These are phyloP conservation scores for Chaetomiaceae sp. DNA, from an alignment of 2,329 filamentous ascomycete genomes.

Conservation along the genomic window DNA sequence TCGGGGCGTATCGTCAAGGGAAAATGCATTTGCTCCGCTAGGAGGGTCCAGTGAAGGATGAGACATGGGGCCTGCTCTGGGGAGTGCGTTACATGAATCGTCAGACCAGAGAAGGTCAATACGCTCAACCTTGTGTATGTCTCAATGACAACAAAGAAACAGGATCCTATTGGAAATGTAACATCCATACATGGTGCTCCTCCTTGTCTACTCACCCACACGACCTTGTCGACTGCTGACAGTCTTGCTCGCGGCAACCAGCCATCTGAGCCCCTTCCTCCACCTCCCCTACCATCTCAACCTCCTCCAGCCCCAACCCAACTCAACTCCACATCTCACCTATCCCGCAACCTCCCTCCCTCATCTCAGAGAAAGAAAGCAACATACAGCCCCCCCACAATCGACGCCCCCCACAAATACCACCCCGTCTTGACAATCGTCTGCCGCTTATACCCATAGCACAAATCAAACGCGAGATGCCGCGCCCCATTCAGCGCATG, in stretches of 20 bases:
- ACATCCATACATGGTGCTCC: slow-evolving; percentile 13
- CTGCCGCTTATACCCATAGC: slow-evolving; percentile 44
- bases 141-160: slow-evolving; percentile 21
- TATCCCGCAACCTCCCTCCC: neutral
- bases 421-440: slow-evolving; percentile 40
- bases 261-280: no score
- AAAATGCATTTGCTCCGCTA: neutral
- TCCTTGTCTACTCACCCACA: slow-evolving; percentile 7
- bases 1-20: slow-evolving; percentile 18
- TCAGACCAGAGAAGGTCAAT: no score
- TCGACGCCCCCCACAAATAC: slow-evolving; percentile 41
- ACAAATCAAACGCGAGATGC: slow-evolving; percentile 49
- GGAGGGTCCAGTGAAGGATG: no score
- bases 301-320: neutral
- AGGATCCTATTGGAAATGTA: slow-evolving; percentile 8
- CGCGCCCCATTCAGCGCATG: slow-evolving; percentile 51
- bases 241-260: no score
- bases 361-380: slow-evolving; percentile 35
- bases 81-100: neutral
- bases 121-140: no score
- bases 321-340: no score
- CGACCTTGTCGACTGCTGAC: no score
- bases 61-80: neutral
- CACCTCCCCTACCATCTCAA: slow-evolving; percentile 1
- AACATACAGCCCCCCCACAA: slow-evolving; percentile 40